These are phyloP conservation scores for Candida ponderosae DNA, from an alignment of 805 yeast genomes.

Conservation along the genomic window DNA sequence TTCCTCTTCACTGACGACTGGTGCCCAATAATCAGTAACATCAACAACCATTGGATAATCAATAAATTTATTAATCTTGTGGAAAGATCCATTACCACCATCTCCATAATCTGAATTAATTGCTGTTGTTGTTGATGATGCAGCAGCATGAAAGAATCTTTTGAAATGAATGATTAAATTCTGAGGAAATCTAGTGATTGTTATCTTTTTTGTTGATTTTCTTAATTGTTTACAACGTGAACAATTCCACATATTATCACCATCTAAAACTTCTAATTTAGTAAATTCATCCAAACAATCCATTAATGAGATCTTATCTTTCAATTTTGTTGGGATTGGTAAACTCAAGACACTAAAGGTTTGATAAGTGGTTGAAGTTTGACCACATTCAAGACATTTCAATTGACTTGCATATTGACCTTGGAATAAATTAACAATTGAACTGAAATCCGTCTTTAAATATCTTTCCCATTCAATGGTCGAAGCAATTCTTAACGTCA, in stretches of 20 bases:
- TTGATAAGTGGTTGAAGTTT: constrained; percentile 80
- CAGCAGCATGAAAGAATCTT: constrained; percentile 51
- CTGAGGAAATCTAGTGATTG: constrained; percentile 71
- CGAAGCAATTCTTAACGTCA: constrained; percentile 75
- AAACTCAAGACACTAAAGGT: constrained; percentile 73
- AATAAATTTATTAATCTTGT: constrained; percentile 40
- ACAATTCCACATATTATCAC: constrained; percentile 80
- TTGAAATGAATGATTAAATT: constrained; percentile 79
- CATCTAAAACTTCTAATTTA: constrained; percentile 64
- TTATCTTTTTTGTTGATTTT: constrained; percentile 58
- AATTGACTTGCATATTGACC: constrained; percentile 84
- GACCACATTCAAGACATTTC: constrained; percentile 62
- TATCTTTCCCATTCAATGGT: constrained; percentile 91
- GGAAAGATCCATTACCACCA: constrained; percentile 1
- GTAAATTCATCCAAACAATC: constrained; percentile 76
- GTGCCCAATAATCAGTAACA: constrained; percentile 69
- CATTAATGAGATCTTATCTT: constrained; percentile 29
- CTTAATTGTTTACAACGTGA: constrained; percentile 61
- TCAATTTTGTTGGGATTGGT: constrained; percentile 55
- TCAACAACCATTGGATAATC: constrained; percentile 62
- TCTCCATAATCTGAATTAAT: constrained; percentile 19
- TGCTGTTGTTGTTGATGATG: constrained; percentile 4
- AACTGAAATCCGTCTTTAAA: constrained; percentile 67
- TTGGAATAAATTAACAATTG: constrained; percentile 74
- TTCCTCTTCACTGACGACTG: constrained; percentile 24